Conservation (phyloP, 306 rosid species). For the Cicer bijugum region DNA sequence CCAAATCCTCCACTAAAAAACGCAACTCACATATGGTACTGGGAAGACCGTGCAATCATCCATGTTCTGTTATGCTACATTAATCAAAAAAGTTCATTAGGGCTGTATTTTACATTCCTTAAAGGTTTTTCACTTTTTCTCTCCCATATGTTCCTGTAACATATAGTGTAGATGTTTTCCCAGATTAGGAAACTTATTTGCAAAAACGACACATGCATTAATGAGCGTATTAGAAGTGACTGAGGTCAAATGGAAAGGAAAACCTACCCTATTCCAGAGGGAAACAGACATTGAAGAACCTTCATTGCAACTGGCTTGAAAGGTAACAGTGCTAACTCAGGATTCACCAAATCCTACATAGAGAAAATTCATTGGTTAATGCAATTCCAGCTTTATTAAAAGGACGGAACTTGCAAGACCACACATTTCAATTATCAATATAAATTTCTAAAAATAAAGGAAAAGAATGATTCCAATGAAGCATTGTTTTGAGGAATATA, state of each 20-base stretch:
- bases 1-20: slow-evolving; percentile 2
- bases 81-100: background rate
- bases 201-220: background rate
- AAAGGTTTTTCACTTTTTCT: background rate
- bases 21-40: background rate
- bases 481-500: slow-evolving; percentile 18
- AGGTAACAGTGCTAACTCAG: slow-evolving; percentile 75
- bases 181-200: slow-evolving; percentile 5
- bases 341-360: slow-evolving; percentile 66
- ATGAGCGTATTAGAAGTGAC: slow-evolving; percentile 8
- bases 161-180: background rate
- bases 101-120: slow-evolving; percentile 1
- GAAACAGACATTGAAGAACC: slow-evolving; percentile 79
- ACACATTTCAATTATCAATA: background rate
- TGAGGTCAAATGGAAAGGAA: slow-evolving; percentile 11
- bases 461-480: slow-evolving; percentile 10
- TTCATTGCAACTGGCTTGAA: slow-evolving; percentile 79
- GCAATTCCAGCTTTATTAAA: slow-evolving; percentile 5
- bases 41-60: slow-evolving; percentile 18
- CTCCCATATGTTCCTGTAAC: background rate
- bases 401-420: slow-evolving; percentile 32
- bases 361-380: slow-evolving; percentile 31
- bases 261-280: slow-evolving; percentile 75
- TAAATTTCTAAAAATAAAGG: background rate
- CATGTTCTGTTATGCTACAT: slow-evolving; percentile 14